Percentiles rank a stretch among this genome's conserved stretches.
Conservation (phyloP, 192 early-diverging fungal genomes). For the Coemansia guatemalensis region DNA sequence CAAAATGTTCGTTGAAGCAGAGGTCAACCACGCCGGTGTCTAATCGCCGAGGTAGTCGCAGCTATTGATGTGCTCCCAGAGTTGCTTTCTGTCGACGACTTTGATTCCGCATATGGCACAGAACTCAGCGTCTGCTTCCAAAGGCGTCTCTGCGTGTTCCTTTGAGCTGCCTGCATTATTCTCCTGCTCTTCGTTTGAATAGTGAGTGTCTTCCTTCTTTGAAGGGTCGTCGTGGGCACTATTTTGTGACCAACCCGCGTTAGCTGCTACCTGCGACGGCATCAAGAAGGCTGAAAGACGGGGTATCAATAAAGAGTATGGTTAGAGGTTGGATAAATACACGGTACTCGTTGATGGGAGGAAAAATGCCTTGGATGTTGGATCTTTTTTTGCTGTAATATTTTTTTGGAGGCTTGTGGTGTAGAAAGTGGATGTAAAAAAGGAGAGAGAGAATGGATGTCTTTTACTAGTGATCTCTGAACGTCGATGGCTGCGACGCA, state of each 20-base stretch:
- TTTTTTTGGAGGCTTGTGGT: neutral
- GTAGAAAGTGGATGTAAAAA: neutral
- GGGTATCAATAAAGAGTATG: neutral
- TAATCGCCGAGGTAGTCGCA: slow-evolving; percentile 41
- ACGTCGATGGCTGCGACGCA: neutral
- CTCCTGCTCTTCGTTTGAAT: neutral
- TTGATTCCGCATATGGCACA: slow-evolving; percentile 40
- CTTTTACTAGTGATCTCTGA: neutral
- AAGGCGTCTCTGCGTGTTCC: neutral
- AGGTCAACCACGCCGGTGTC: neutral
- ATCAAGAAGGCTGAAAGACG: neutral
- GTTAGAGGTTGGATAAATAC: too few species aligned
- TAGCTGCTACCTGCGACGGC: slow-evolving; percentile 16
- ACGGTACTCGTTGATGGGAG: too few species aligned
- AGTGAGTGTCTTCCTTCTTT: neutral
- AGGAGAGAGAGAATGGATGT: neutral
- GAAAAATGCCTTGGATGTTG: neutral
- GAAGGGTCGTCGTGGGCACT: neutral
- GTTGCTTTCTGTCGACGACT: slow-evolving; percentile 20
- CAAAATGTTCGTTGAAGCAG: neutral
- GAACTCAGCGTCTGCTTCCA: slow-evolving; percentile 3
- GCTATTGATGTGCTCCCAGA: slow-evolving; percentile 43
- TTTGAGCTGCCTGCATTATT: neutral
- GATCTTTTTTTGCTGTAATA: neutral
- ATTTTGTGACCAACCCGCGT: neutral